Evolutionary conservation across 805 yeast species (phyloP).

Genomic region (Candida lessepsii): DNA sequence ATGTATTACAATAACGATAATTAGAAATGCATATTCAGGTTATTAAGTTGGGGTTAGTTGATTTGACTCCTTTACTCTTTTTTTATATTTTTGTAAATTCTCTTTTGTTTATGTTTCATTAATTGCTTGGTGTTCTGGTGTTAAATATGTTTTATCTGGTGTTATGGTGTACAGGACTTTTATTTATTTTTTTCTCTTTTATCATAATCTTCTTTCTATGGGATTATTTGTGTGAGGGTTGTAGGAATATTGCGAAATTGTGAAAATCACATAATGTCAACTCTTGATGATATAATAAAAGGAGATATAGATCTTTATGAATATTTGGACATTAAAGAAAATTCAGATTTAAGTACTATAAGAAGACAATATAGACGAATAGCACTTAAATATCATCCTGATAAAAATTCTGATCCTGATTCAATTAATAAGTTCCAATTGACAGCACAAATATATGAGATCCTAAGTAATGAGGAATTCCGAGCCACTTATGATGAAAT

Average conservation of each 20-base stretch:
- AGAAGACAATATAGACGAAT: constrained; percentile 29
- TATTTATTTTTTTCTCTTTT: no score
- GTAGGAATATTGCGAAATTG: constrained; percentile 2
- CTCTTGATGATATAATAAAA: constrained; percentile 15
- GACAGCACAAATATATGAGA: constrained; percentile 30
- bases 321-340: constrained; percentile 22
- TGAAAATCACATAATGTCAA: constrained; percentile 9
- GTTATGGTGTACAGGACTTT: no score
- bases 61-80: neutral
- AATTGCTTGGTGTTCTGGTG: no score
- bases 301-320: constrained; percentile 30
- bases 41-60: no score
- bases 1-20: constrained; percentile 7
- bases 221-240: neutral
- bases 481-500: constrained; percentile 32
- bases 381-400: constrained; percentile 42
- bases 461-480: constrained; percentile 25
- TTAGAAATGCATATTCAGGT: constrained; percentile 8
- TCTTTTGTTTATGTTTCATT: no score
- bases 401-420: constrained; percentile 31
- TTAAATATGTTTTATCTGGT: no score
- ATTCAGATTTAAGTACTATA: constrained; percentile 24
- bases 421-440: constrained; percentile 30
- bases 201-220: no score
- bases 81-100: neutral